Evolutionary conservation across 1,284 basidiomycete species (phyloP), one percentile per base, ranked within the genome.

Genomic region (Puccinia coronata): DNA sequence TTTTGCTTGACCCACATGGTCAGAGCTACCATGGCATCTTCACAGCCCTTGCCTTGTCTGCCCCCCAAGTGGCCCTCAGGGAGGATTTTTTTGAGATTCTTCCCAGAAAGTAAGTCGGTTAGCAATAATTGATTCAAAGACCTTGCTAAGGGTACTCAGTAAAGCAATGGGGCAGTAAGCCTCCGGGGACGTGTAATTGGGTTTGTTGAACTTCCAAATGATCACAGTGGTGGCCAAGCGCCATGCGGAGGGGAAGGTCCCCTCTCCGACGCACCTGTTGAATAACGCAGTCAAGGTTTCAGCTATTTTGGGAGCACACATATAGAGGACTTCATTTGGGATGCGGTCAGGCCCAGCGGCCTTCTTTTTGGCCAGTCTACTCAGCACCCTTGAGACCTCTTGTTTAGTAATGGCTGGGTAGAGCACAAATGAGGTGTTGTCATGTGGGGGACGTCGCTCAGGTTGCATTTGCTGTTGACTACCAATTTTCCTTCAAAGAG

Each of bases 61-160:
- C 75, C 75, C 18, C 75, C 75, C 39, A 77, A n/a, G 25, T 77
- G 75, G 25, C 75, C 59, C 51, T 49, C 41, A 12, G 75, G 11
- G 1, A 77, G 8, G 11, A 39, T 31, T 28, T n/a, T 23, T 25
- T 20, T 51, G 9, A 5, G 18, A 11, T 77, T 41, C 8, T 43
- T 61, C 75, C 75, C 65, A 16, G 16, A 43, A 16, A 34, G 55
- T 18, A 75, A 1, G 31, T 34, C 6, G 28, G 55, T 34, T 1
- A 18, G 31, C 8, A 75, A 8, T 28, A 31, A 73, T 75, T 5
- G 34, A 39, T 23, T 31, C 51, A 28, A 75, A 55, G 2, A 61
- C 28, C 20, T 75, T 75, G 2, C 74, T 43, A 16, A 65, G 9
- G n/a, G 53, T 31, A 51, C 31, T 55, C 6, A 74, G 34, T 14